Conservation (phyloP, 371 early-diverging fungal species). For the Quaeritorhiza haematococci region DNA sequence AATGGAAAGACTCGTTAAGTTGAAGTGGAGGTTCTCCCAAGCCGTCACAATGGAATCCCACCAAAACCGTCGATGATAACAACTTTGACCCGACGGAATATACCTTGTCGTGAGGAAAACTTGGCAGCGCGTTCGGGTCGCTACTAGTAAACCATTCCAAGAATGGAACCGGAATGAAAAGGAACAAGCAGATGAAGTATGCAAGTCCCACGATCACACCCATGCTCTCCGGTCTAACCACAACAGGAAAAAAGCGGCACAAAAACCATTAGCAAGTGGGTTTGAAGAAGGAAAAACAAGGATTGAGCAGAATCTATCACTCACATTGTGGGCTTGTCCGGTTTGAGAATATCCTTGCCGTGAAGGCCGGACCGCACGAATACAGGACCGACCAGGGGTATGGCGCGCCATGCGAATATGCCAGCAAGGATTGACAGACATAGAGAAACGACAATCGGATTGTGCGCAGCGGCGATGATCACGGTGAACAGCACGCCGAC, state of each 20-base stretch:
- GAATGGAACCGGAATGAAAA: constrained; percentile 91
- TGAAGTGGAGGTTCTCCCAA: not conserved
- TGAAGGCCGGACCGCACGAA: constrained; percentile 68
- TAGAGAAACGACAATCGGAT: constrained; percentile 63
- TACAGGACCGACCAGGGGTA: constrained; percentile 21
- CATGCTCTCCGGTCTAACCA: constrained; percentile 77
- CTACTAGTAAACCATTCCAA: constrained; percentile 60
- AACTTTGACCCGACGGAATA: not conserved
- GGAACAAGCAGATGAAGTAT: constrained; percentile 79
- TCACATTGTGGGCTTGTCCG: constrained; percentile 64
- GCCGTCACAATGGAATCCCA: not conserved
- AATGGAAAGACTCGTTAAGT: not conserved
- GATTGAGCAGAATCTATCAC: constrained; percentile 5
- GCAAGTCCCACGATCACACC: constrained; percentile 68
- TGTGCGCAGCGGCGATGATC: constrained; percentile 30
- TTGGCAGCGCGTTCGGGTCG: constrained; percentile 34
- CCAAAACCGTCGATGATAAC: not conserved
- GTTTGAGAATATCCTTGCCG: constrained; percentile 81
- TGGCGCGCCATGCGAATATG: constrained; percentile 28
- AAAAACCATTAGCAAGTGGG: no score
- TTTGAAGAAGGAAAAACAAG: not conserved
- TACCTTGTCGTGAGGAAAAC: constrained; percentile 71
- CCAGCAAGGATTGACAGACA: constrained; percentile 65
- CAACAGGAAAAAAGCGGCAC: not conserved
- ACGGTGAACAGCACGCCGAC: constrained; percentile 9